Percentiles rank a stretch among this genome's conserved stretches.
Evolutionary conservation across 2,329 filamentous ascomycete species (phyloP).

Genomic region (Scedosporium apiospermum): DNA sequence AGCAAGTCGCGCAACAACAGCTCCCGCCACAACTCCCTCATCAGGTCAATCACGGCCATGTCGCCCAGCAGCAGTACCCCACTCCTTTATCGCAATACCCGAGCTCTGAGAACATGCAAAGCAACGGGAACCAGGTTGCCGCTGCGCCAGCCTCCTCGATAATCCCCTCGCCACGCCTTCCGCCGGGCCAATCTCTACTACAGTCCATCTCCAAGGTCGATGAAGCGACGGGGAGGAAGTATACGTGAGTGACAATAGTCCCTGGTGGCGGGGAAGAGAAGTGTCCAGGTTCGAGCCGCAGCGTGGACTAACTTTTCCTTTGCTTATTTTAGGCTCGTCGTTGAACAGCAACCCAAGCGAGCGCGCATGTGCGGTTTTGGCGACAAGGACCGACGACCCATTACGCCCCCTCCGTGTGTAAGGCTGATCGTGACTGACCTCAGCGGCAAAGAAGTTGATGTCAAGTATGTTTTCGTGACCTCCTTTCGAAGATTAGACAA

Average conservation of each 20-base stretch:
- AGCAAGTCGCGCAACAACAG: conserved; percentile 1
- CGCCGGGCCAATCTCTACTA: neutral
- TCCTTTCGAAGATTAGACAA: neutral
- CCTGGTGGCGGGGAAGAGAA: neutral
- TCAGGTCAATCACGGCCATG: conserved; percentile 1
- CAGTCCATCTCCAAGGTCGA: conserved; percentile 23
- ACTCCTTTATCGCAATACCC: conserved; percentile 4
- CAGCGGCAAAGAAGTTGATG: conserved; percentile 70
- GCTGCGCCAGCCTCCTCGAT: neutral
- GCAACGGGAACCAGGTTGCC: conserved; percentile 3
- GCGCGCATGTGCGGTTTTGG: conserved; percentile 99
- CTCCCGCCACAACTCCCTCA: neutral
- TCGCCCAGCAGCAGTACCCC: neutral
- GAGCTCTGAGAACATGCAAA: conserved; percentile 4
- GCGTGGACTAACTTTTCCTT: neutral
- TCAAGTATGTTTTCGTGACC: conserved; percentile 51
- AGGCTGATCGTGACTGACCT: conserved; percentile 70
- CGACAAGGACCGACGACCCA: conserved; percentile 95
- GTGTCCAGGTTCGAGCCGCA: neutral
- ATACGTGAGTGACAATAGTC: conserved; percentile 19
- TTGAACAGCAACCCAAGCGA: conserved; percentile 83
- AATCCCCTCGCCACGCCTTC: conserved; percentile 1
- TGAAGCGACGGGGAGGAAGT: conserved; percentile 22
- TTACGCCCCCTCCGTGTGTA: conserved; percentile 91
- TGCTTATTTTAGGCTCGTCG: conserved; percentile 47